These are phyloP conservation scores for Helianthus annuus DNA, from an alignment of 129 eudicot species.

Conservation along the genomic window DNA sequence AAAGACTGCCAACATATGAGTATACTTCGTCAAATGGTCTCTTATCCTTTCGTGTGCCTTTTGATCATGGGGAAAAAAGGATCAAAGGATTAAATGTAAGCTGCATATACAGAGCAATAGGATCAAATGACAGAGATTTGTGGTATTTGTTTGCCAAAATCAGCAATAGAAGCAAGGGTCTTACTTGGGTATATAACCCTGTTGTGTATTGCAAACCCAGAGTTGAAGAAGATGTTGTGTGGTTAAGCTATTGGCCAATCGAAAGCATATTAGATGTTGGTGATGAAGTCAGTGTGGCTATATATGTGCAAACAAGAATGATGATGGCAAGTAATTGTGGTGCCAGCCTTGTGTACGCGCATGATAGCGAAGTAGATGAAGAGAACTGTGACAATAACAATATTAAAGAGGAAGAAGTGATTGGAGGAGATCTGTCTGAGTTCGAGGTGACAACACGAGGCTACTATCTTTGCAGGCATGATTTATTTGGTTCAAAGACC, in stretches of 20 bases:
- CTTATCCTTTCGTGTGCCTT: conserved; percentile 22
- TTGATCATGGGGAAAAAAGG: not conserved
- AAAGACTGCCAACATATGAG: not conserved
- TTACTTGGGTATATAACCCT: conserved; percentile 21
- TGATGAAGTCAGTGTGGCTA: conserved; percentile 12
- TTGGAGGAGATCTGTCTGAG: not conserved
- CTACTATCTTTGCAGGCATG: conserved; percentile 15
- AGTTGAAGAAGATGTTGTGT: conserved; percentile 6
- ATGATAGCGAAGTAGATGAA: not conserved
- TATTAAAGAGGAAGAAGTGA: not conserved
- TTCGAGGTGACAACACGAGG: conserved; percentile 1
- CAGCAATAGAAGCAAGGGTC: conserved; percentile 11
- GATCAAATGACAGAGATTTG: not conserved
- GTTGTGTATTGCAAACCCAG: not conserved
- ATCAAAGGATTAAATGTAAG: conserved; percentile 4
- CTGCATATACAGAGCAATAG: not conserved
- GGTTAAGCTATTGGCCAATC: too few species aligned
- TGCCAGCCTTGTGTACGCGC: conserved; percentile 17
- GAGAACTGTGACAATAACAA: not conserved
- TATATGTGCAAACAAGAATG: not conserved
- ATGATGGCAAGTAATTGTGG: not conserved
- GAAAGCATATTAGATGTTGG: not conserved
- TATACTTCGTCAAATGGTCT: not conserved
- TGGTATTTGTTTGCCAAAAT: not conserved
- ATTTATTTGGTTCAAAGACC: not conserved